phyloP scores from a whole-genome alignment of 352 stramenopile genomes.

The Nothophytophthora sp. region DNA sequence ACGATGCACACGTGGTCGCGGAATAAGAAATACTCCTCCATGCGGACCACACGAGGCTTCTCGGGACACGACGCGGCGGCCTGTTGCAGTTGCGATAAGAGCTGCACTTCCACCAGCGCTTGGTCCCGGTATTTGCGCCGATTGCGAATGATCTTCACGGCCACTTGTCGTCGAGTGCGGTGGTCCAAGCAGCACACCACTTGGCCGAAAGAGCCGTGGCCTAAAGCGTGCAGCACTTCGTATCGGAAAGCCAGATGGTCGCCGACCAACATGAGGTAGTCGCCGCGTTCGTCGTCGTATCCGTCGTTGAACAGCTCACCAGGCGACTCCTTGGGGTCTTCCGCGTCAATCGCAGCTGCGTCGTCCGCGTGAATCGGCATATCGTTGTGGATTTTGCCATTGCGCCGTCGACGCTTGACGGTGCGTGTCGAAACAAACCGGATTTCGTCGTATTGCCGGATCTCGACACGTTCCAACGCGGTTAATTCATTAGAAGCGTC shows the following conservation, averaged over 20 bases:
- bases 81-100: conserved; percentile 69
- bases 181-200: conserved; percentile 95
- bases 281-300: conserved; percentile 96
- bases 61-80: conserved; percentile 30
- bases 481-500: conserved; percentile 40
- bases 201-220: conserved; percentile 98
- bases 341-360: background rate
- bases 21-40: conserved; percentile 95
- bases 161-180: conserved; percentile 84
- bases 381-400: conserved; percentile 32
- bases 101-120: conserved; percentile 94
- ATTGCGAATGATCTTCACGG: conserved; percentile 99
- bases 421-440: conserved; percentile 45
- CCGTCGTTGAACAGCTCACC: conserved; percentile 87
- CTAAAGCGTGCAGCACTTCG: conserved; percentile 93
- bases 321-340: conserved; percentile 11
- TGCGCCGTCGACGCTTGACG: conserved; percentile 32
- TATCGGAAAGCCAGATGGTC: conserved; percentile 96
- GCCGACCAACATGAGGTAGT: conserved; percentile 95
- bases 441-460: conserved; percentile 49
- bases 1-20: conserved; percentile 95
- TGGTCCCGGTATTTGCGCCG: conserved; percentile 96
- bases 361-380: conserved; percentile 24
- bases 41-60: conserved; percentile 81
- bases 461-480: conserved; percentile 47